Evolutionary conservation across 2,329 filamentous ascomycete species (phyloP).

Genomic region (Diaporthe aspalathi): DNA sequence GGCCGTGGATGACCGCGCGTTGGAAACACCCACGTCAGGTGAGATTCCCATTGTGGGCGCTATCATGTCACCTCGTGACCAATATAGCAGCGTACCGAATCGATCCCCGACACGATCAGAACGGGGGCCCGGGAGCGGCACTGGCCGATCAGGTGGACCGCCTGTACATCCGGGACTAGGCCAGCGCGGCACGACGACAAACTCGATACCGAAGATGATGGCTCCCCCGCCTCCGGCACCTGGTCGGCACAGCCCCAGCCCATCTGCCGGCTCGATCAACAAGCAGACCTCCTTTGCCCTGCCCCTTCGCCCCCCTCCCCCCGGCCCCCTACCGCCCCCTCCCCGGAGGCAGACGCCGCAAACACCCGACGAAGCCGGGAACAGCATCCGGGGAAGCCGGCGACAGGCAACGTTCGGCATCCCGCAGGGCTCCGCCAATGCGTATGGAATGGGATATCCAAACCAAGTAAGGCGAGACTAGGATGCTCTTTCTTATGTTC

Average conservation of each 20-base stretch:
- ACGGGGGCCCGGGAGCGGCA: slow-evolving; percentile 49
- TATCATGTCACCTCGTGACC: slow-evolving; percentile 66
- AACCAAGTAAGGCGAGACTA: slow-evolving; percentile 46
- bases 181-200: slow-evolving; percentile 62
- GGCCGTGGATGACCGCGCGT: slow-evolving; percentile 59
- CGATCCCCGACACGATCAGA: slow-evolving; percentile 65
- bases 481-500: slow-evolving; percentile 37
- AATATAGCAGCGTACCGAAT: slow-evolving; percentile 56
- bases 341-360: slow-evolving; percentile 67
- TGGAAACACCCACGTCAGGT: slow-evolving; percentile 75
- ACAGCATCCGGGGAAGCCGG: slow-evolving; percentile 55
- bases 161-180: slow-evolving; percentile 65
- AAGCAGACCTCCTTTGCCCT: slow-evolving; percentile 68
- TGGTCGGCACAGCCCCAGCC: slow-evolving; percentile 40
- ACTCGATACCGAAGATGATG: slow-evolving; percentile 63
- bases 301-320: slow-evolving; percentile 72
- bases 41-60: slow-evolving; percentile 76
- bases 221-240: slow-evolving; percentile 44
- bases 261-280: slow-evolving; percentile 53
- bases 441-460: slow-evolving; percentile 48
- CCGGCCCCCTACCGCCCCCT: slow-evolving; percentile 68
- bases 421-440: slow-evolving; percentile 52
- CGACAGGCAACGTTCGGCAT: slow-evolving; percentile 66
- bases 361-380: slow-evolving; percentile 63
- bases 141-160: slow-evolving; percentile 59